Conservation (phyloP, 495 filamentous ascomycete genomes). For the Penicillium tannophilum region DNA sequence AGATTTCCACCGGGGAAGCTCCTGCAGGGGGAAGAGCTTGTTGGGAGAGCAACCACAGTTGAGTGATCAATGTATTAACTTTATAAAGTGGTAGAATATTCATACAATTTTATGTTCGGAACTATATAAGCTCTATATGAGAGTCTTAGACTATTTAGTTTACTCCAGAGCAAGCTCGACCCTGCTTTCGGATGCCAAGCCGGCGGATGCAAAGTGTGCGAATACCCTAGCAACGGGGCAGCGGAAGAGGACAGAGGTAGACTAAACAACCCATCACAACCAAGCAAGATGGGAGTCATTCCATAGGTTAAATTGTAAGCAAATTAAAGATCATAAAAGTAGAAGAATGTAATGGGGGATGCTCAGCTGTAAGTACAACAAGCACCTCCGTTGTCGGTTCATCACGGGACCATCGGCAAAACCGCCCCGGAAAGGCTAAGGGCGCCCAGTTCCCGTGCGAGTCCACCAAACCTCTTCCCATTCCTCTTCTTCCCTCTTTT, state of each 20-base stretch:
- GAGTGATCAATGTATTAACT: not conserved
- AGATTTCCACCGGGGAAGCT: conserved; percentile 36
- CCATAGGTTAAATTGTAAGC: not conserved
- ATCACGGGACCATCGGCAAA: conserved; percentile 56
- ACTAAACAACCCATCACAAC: conserved; percentile 3
- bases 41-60: not conserved
- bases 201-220: conserved; percentile 39
- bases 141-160: not conserved
- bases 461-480: conserved; percentile 45
- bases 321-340: not conserved
- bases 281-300: conserved; percentile 2
- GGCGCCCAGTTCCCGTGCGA: conserved; percentile 41
- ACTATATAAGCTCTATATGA: not conserved
- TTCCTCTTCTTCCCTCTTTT: conserved; percentile 44
- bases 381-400: conserved; percentile 36
- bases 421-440: conserved; percentile 53
- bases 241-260: conserved; percentile 9
- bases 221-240: conserved; percentile 33
- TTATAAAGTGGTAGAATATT: not conserved
- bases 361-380: conserved; percentile 2
- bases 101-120: not conserved
- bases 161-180: conserved; percentile 3
- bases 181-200: conserved; percentile 47
- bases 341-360: not conserved
- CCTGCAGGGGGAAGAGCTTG: conserved; percentile 10